Percentiles rank a stretch among this genome's conserved stretches.
Conservation (phyloP, 2,329 filamentous ascomycete species). For the Neopestalotiopsis sp. region DNA sequence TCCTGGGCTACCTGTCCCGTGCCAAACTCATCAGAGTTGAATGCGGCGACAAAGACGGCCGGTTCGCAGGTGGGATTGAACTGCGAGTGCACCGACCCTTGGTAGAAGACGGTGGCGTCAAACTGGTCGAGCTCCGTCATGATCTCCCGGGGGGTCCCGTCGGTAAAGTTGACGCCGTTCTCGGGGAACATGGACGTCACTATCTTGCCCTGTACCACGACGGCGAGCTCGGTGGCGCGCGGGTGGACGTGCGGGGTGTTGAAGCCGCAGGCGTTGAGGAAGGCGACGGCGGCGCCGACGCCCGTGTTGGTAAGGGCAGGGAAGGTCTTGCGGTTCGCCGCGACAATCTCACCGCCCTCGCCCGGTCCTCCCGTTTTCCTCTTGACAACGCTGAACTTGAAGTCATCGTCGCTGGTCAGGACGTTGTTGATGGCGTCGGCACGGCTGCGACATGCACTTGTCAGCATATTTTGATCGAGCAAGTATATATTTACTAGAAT, state of each 20-base stretch:
- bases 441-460: slow-evolving; percentile 37
- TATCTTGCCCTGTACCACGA: slow-evolving; percentile 53
- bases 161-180: slow-evolving; percentile 49
- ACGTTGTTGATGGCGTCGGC: slow-evolving; percentile 48
- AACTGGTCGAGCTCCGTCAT: slow-evolving; percentile 42
- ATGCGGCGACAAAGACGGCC: slow-evolving; percentile 55
- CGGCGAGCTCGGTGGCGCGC: slow-evolving; percentile 57
- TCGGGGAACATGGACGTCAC: slow-evolving; percentile 58
- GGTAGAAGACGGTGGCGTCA: slow-evolving; percentile 59
- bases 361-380: slow-evolving; percentile 35
- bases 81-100: slow-evolving; percentile 59
- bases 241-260: slow-evolving; percentile 63
- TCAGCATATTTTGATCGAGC: background rate
- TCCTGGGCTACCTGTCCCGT: slow-evolving; percentile 56
- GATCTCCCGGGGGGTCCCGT: slow-evolving; percentile 42
- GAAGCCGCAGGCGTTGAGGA: slow-evolving; percentile 58
- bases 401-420: slow-evolving; percentile 48
- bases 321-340: slow-evolving; percentile 61
- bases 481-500: background rate
- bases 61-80: slow-evolving; percentile 60
- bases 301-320: slow-evolving; percentile 59
- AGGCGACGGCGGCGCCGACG: slow-evolving; percentile 55
- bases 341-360: slow-evolving; percentile 53
- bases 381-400: slow-evolving; percentile 54
- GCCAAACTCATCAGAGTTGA: slow-evolving; percentile 56